Conservation (phyloP, 2,329 filamentous ascomycete genomes). For the Aspergillus udagawae region DNA sequence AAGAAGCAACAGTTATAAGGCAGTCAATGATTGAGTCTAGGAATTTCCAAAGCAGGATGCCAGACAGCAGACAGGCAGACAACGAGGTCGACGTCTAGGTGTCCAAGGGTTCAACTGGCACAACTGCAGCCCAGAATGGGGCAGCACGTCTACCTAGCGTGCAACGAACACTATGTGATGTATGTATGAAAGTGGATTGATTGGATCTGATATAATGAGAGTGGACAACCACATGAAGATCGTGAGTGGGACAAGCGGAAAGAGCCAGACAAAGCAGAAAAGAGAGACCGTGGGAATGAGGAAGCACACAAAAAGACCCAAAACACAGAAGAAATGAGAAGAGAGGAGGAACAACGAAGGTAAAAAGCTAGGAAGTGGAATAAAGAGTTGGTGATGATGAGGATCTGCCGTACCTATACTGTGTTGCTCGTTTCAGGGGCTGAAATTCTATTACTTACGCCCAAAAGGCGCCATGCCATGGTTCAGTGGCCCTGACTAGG, state of each 20-base stretch:
- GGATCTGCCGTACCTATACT: slow-evolving; percentile 14
- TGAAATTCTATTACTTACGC: slow-evolving; percentile 17
- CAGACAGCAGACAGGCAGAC: slow-evolving; percentile 2
- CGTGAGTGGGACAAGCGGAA: not conserved
- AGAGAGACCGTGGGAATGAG: not conserved
- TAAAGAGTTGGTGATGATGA: slow-evolving; percentile 15
- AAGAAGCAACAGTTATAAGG: slow-evolving; percentile 7
- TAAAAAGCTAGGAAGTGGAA: not conserved
- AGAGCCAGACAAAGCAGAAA: not conserved
- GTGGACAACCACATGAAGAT: not conserved
- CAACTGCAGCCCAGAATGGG: slow-evolving; percentile 11
- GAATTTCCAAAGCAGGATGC: slow-evolving; percentile 1
- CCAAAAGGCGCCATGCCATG: slow-evolving; percentile 11
- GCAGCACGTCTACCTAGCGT: slow-evolving; percentile 19
- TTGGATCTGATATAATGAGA: slow-evolving; percentile 2
- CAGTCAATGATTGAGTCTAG: slow-evolving; percentile 5
- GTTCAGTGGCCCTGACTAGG: slow-evolving; percentile 3
- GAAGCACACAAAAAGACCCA: not conserved
- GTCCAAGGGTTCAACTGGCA: slow-evolving; percentile 15
- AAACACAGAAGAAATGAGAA: slow-evolving; percentile 1
- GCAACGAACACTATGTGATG: slow-evolving; percentile 14
- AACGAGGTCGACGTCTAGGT: slow-evolving; percentile 9
- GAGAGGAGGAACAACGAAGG: slow-evolving; percentile 4
- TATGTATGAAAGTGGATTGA: slow-evolving; percentile 5
- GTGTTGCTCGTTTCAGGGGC: slow-evolving; percentile 20